phyloP scores from a whole-genome alignment of 208 protist species.

The Leishmania gerbilli region DNA sequence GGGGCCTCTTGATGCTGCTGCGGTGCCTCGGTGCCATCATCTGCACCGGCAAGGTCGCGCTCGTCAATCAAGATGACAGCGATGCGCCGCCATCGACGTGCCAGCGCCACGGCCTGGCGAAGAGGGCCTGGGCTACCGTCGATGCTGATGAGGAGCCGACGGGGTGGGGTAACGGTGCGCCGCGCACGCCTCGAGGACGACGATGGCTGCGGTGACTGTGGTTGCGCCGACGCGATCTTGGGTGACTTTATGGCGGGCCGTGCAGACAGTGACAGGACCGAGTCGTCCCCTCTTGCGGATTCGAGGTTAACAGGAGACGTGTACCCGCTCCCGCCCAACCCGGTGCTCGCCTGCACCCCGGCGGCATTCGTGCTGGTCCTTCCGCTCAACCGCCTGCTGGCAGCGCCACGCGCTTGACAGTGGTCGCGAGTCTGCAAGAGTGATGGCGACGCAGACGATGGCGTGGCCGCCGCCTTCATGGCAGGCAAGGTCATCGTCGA shows the following conservation, averaged over 20 bases:
- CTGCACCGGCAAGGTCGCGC: constrained; percentile 4
- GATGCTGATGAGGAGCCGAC: constrained; percentile 27
- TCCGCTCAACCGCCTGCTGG: not conserved
- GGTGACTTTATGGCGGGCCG: constrained; percentile 1
- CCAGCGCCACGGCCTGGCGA: constrained; percentile 29
- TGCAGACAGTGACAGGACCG: constrained; percentile 12
- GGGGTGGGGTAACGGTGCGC: constrained; percentile 7
- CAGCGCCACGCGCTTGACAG: not conserved
- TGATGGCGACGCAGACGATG: constrained; percentile 2
- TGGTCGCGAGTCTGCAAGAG: constrained; percentile 6
- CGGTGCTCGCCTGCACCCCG: not conserved
- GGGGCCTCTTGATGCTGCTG: not conserved
- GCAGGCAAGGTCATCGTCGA: not conserved
- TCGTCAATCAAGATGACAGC: constrained; percentile 33
- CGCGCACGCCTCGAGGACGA: not conserved
- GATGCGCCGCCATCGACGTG: constrained; percentile 19
- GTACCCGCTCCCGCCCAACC: constrained; percentile 4
- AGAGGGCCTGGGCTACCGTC: constrained; percentile 11
- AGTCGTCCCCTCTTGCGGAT: not conserved
- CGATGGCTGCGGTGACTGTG: not conserved
- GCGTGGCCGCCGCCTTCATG: not conserved
- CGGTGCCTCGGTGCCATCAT: not conserved
- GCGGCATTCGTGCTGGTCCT: not conserved
- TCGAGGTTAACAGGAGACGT: not conserved
- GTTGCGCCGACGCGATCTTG: constrained; percentile 4